Percentiles rank a stretch among this genome's conserved stretches.
Evolutionary conservation across 169 alveolate genomes (phyloP).

Genomic region (Neospora caninum): DNA sequence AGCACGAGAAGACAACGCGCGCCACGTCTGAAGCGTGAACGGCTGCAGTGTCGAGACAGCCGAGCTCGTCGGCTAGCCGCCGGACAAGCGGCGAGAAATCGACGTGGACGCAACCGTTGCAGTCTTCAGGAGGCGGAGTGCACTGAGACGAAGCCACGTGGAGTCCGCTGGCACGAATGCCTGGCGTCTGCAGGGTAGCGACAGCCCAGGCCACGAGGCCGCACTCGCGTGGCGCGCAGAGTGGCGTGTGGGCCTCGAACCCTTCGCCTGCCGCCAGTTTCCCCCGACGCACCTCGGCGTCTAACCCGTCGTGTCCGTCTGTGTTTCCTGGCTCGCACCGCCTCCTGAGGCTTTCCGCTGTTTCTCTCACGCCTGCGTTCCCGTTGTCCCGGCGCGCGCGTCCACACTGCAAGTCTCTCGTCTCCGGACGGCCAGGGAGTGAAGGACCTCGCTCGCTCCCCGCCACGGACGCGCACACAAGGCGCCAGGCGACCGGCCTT

Average conservation of each 20-base stretch:
- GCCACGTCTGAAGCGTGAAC: background rate
- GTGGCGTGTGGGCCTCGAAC: background rate
- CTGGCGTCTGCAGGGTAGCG: background rate
- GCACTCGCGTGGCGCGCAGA: background rate
- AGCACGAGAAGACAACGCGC: background rate
- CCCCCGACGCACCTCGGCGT: background rate
- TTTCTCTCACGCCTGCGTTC: background rate
- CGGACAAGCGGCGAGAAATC: background rate
- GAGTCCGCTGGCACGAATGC: background rate
- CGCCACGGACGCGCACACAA: no score
- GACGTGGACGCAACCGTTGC: background rate
- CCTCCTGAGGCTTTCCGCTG: no score
- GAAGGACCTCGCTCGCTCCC: no score
- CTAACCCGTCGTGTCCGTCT: background rate
- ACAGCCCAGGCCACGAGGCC: conserved; percentile 15
- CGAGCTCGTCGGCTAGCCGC: background rate
- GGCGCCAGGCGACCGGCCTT: no score
- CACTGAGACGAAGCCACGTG: background rate
- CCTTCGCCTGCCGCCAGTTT: background rate
- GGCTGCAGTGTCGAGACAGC: background rate
- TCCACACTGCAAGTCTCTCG: background rate
- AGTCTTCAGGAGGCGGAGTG: background rate
- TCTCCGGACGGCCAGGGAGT: no score
- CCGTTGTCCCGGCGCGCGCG: background rate
- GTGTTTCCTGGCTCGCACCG: background rate